phyloP scores from a whole-genome alignment of 1,284 basidiomycete species.

The Hortiboletus rubellus region DNA sequence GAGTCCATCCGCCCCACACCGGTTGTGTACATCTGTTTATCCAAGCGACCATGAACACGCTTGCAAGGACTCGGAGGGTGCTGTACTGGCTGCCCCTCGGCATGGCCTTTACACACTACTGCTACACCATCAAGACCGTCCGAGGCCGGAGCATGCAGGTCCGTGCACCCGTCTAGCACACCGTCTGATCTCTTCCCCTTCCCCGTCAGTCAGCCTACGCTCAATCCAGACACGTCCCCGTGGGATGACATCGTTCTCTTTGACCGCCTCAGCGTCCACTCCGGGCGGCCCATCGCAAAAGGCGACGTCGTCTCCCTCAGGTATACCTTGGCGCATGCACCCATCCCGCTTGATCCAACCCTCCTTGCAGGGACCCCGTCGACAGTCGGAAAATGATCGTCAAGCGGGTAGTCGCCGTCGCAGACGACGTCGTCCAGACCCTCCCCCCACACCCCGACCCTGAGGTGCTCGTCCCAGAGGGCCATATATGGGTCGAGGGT shows the following conservation, averaged over 20 bases:
- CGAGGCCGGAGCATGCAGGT: conserved; percentile 78
- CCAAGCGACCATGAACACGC: background rate
- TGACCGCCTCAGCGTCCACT: conserved; percentile 49
- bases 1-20: background rate
- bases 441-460: conserved; percentile 67
- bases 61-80: conserved; percentile 13
- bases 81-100: conserved; percentile 62
- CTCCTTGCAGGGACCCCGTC: conserved; percentile 54
- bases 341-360: background rate
- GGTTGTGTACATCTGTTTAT: conserved; percentile 3
- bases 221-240: conserved; percentile 67
- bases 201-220: conserved; percentile 60
- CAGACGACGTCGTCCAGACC: conserved; percentile 65
- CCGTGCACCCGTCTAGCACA: conserved; percentile 12
- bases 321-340: conserved; percentile 36
- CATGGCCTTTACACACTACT: conserved; percentile 50
- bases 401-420: conserved; percentile 67
- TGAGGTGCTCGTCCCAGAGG: conserved; percentile 55
- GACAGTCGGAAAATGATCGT: conserved; percentile 55
- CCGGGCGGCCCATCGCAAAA: conserved; percentile 41
- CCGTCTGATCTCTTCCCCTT: background rate
- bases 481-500: conserved; percentile 78
- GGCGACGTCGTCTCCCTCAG: conserved; percentile 68
- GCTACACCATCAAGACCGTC: conserved; percentile 55
- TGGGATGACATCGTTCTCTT: conserved; percentile 66